Conservation (phyloP, 2,329 filamentous ascomycete genomes). For the Thermoascus crustaceus region DNA sequence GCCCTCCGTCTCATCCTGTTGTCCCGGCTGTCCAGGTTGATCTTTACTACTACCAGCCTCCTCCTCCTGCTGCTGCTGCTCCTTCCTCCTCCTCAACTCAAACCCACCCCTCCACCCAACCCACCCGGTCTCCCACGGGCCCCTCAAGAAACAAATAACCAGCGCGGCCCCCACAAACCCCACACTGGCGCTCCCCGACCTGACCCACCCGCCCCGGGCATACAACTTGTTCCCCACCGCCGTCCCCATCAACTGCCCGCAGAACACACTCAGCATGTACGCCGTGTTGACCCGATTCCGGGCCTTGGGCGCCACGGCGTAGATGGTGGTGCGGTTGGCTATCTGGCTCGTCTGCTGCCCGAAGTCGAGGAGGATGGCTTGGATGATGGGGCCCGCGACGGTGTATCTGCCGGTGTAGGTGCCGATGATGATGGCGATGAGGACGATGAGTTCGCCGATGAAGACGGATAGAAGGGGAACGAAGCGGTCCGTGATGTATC, state of each 20-base stretch:
- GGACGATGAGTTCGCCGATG: slow-evolving; percentile 49
- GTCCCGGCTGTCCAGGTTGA: too few relatives aligned
- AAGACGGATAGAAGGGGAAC: slow-evolving; percentile 61
- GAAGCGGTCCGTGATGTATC: slow-evolving; percentile 61
- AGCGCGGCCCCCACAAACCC: slow-evolving; percentile 46
- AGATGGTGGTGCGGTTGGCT: slow-evolving; percentile 63
- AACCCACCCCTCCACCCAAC: slow-evolving; percentile 54
- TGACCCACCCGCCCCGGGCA: slow-evolving; percentile 48
- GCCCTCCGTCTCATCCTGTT: too few relatives aligned
- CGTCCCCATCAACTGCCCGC: slow-evolving; percentile 65
- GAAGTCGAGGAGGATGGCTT: slow-evolving; percentile 63
- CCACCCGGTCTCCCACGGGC: slow-evolving; percentile 52
- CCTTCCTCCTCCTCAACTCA: slow-evolving; percentile 30
- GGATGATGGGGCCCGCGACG: slow-evolving; percentile 63
- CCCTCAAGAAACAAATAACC: slow-evolving; percentile 40
- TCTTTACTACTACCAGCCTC: not conserved
- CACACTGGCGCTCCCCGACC: slow-evolving; percentile 49
- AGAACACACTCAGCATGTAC: slow-evolving; percentile 71
- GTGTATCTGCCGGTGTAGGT: slow-evolving; percentile 59
- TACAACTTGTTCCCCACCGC: slow-evolving; percentile 52
- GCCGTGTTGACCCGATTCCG: slow-evolving; percentile 72
- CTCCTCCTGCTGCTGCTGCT: slow-evolving; percentile 1
- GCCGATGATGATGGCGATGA: slow-evolving; percentile 58
- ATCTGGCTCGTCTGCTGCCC: slow-evolving; percentile 67
- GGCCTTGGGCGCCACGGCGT: slow-evolving; percentile 60